Percentiles rank a stretch among this genome's conserved stretches.
Evolutionary conservation across 441 rosid species (phyloP).

Genomic region (Isatis lusitanica): DNA sequence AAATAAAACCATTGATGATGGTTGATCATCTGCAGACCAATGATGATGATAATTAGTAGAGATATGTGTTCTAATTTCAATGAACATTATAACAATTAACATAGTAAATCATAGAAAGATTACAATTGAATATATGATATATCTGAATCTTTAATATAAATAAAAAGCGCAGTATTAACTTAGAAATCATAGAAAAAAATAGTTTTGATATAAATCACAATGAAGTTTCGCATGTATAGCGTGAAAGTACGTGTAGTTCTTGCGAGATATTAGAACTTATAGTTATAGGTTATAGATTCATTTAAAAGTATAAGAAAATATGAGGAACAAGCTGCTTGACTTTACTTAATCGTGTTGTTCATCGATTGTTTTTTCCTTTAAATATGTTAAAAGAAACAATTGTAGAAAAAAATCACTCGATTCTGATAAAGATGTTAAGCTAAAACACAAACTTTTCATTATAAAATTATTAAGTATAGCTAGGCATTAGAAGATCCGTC

Average conservation of each 20-base stretch:
- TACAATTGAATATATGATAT: not conserved
- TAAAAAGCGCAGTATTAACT: not conserved
- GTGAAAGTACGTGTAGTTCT: not conserved
- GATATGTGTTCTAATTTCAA: not conserved
- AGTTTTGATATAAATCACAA: not conserved
- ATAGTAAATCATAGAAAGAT: not conserved
- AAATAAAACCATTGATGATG: not conserved
- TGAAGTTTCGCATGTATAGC: not conserved
- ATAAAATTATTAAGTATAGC: conserved; percentile 20
- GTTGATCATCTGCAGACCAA: not conserved
- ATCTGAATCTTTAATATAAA: not conserved
- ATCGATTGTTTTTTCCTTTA: not conserved
- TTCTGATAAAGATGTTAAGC: conserved; percentile 26
- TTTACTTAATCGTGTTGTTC: conserved; percentile 36
- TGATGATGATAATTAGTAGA: too few relatives aligned
- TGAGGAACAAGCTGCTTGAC: conserved; percentile 22
- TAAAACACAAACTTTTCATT: conserved; percentile 30
- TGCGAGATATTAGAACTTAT: not conserved
- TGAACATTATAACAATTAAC: not conserved
- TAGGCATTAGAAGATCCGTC: conserved; percentile 32
- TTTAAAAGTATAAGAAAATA: not conserved
- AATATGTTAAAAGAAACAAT: not conserved
- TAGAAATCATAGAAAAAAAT: not conserved
- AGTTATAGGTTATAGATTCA: not conserved
- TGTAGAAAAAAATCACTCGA: conserved; percentile 1